Base-by-base conservation (phyloP, 495 filamentous ascomycete species). In the Tuber calosporum region DNA sequence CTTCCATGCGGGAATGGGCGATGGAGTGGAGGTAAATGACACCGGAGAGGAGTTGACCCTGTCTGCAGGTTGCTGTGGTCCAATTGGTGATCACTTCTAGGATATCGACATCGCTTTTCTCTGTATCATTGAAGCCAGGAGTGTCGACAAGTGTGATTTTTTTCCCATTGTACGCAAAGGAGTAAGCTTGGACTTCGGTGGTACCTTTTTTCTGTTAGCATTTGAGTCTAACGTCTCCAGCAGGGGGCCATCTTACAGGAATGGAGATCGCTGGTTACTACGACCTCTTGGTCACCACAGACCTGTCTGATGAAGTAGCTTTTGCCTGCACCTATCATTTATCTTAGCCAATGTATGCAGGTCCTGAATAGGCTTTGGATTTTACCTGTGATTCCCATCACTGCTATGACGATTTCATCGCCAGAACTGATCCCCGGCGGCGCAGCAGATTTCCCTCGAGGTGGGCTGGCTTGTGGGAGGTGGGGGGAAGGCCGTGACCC, bases 101-200 rank as follows among this genome's bases (percentile, higher is more conserved):
- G 8, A 85, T 77, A 2, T 85, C 82, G 4, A 81, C 75, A 42
- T 86, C 85, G 8, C 77, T 81, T 1, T 82, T 77, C 11, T 74
- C 74, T 3, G 84, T 85, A 76, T 87, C 86, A 73, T 87, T 80
- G 62, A 87, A 87, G 22, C 86, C 85, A 7, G 85, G 86, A 0
- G 85, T 87, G 73, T 87, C 86, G 48, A 87, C 79, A 4, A 87
- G 77, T 36, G 77, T 79, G 34, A 85, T 69, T 1, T 37, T 68
- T 8, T 73, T 69, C 34, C 76, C 80, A 20, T 72, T 69, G 15
- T 77, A 53, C 0, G 41, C 68, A 62, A 74, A 79, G 1, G 20
- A 36, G 7, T 80, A 76, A 19, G 72, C 36, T 0, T 67, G 48
- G 20, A 79, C 37, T 19, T 77, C 39, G 36, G 66, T 58, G 2